phyloP scores from a whole-genome alignment of 176 grass and related monocot species.

The Oryza glaberrima region DNA sequence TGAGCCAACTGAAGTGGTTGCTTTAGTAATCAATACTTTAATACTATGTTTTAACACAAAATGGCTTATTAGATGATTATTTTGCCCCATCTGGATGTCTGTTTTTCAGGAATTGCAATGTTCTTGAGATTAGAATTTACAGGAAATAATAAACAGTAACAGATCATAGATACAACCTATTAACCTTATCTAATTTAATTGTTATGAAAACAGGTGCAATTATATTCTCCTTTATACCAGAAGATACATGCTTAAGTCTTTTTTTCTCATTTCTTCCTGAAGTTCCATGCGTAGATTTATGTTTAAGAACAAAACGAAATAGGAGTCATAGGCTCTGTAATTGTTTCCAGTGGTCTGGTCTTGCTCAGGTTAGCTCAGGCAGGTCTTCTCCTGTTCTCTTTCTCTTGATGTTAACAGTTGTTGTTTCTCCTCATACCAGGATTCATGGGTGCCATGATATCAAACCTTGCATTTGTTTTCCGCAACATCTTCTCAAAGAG shows the following conservation, averaged over 20 bases:
- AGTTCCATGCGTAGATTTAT: not conserved
- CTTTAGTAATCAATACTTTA: conserved; percentile 1
- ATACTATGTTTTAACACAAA: not conserved
- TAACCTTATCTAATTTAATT: not conserved
- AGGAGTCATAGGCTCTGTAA: conserved; percentile 18
- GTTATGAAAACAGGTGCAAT: not conserved
- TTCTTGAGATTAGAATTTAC: conserved; percentile 12
- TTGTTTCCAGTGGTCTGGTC: conserved; percentile 28
- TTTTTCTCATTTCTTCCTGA: conserved; percentile 10
- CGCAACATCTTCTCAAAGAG: conserved; percentile 93
- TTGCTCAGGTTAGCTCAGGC: not conserved
- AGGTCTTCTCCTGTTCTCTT: conserved; percentile 12
- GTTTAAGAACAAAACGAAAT: conserved; percentile 7
- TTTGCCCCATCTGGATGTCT: conserved; percentile 26
- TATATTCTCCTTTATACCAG: conserved; percentile 1
- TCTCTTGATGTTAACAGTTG: conserved; percentile 36
- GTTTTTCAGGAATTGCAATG: conserved; percentile 14
- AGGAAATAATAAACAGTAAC: not conserved
- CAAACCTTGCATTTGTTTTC: conserved; percentile 98
- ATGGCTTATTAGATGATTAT: not conserved
- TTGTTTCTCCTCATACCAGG: conserved; percentile 53
- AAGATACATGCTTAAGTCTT: not conserved
- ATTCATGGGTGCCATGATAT: conserved; percentile 98
- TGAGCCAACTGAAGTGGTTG: conserved; percentile 18
- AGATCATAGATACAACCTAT: not conserved